Percentiles rank a stretch among this genome's conserved stretches.
phyloP scores from a whole-genome alignment of 2,329 filamentous ascomycete species.

The Xylaria sp. region DNA sequence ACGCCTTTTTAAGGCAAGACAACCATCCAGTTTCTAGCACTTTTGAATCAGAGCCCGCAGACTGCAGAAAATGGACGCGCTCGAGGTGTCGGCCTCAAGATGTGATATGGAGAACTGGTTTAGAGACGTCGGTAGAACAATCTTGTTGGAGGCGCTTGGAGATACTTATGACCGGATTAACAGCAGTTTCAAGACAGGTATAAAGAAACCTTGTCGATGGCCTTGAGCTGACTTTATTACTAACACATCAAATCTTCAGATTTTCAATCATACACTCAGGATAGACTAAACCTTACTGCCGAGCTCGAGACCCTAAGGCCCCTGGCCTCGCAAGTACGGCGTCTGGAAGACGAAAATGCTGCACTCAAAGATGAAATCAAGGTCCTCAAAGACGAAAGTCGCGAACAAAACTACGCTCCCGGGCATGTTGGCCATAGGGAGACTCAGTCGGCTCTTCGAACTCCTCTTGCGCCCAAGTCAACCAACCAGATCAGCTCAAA shows the following conservation, averaged over 20 bases:
- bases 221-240: not conserved
- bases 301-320: slow-evolving; percentile 52
- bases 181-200: slow-evolving; percentile 44
- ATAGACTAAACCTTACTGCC: slow-evolving; percentile 44
- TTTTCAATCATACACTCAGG: slow-evolving; percentile 33
- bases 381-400: slow-evolving; percentile 43
- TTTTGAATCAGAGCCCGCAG: not conserved
- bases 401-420: slow-evolving; percentile 24
- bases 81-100: not conserved
- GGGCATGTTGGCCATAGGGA: slow-evolving; percentile 14
- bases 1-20: not conserved
- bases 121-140: slow-evolving; percentile 42
- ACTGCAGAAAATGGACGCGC: not conserved
- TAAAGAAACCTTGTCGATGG: slow-evolving; percentile 13
- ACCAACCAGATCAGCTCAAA: slow-evolving; percentile 41
- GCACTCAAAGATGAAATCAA: slow-evolving; percentile 53
- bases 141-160: slow-evolving; percentile 46
- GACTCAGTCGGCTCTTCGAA: slow-evolving; percentile 33
- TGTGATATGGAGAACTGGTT: slow-evolving; percentile 49
- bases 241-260: slow-evolving; percentile 28
- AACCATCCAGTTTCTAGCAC: not conserved
- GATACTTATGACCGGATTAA: slow-evolving; percentile 44
- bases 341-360: slow-evolving; percentile 57
- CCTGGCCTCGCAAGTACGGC: slow-evolving; percentile 49
- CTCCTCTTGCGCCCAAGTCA: slow-evolving; percentile 46